A percentile compares a stretch with the other conserved stretches of the same genome.
Evolutionary conservation across 805 yeast species (phyloP).

Genomic region (Candida hungchunana): DNA sequence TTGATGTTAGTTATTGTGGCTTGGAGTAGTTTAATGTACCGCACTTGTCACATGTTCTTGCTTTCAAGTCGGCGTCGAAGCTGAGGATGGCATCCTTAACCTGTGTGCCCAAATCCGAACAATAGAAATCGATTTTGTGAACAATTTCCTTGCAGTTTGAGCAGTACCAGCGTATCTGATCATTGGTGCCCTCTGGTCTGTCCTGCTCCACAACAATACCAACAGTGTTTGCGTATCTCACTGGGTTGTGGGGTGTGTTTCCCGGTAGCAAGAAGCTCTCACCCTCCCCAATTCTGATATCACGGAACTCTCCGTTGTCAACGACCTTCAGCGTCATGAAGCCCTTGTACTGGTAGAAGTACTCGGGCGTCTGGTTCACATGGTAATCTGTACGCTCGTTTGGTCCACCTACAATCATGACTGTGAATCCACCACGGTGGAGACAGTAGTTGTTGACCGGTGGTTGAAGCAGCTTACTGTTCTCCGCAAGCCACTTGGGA

Average conservation of each 20-base stretch:
- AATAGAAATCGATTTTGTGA: slow-evolving; percentile 66
- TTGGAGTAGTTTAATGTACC: slow-evolving; percentile 68
- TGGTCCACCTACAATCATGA: slow-evolving; percentile 96
- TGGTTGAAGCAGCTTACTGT: slow-evolving; percentile 72
- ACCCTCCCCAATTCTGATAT: slow-evolving; percentile 74
- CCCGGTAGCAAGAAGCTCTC: slow-evolving; percentile 86
- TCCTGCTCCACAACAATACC: slow-evolving; percentile 93
- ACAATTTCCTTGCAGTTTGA: slow-evolving; percentile 59
- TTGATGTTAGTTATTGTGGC: slow-evolving; percentile 42
- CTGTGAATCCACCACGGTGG: slow-evolving; percentile 88
- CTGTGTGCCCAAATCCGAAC: slow-evolving; percentile 83
- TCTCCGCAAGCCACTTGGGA: slow-evolving; percentile 75
- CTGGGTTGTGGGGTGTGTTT: slow-evolving; percentile 86
- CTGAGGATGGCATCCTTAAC: slow-evolving; percentile 75
- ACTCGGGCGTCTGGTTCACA: slow-evolving; percentile 91
- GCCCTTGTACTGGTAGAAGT: slow-evolving; percentile 86
- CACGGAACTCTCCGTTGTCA: slow-evolving; percentile 70
- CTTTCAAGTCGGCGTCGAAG: slow-evolving; percentile 58
- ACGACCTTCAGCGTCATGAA: slow-evolving; percentile 81
- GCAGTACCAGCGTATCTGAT: slow-evolving; percentile 87
- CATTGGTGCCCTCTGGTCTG: slow-evolving; percentile 67
- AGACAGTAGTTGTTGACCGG: slow-evolving; percentile 91
- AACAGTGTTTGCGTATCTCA: slow-evolving; percentile 76
- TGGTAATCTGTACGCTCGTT: slow-evolving; percentile 92
- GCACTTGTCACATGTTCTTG: slow-evolving; percentile 71